Base-by-base conservation (phyloP, 306 rosid genomes). In the Cucurbita argyrosperma region DNA sequence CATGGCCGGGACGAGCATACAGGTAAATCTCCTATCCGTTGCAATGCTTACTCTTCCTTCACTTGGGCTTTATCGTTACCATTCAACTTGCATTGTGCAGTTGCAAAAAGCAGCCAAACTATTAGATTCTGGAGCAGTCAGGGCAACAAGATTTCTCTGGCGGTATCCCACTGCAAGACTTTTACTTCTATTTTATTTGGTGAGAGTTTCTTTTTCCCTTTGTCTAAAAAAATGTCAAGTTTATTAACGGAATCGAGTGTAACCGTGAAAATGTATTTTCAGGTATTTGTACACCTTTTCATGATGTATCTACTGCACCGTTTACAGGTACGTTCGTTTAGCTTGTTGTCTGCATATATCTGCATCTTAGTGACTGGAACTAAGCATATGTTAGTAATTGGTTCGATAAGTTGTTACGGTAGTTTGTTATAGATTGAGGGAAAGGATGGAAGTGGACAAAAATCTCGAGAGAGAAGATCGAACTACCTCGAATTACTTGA, bases 131-230 rank as follows among this genome's bases (percentile, higher is more conserved):
- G 97, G 97, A 76, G 96, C 99, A 55, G 97, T 91, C 50, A 85
- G 99, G 86, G 99, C 99, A 68, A 91, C 99, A 6, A 86, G 97
- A 82, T 94, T 94, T 85, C 97, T 94, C 53, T 89, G 99, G 99
- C 95, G 88, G 61, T 88, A 94, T 85, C 99, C 99, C 9, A 87
- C 87, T 45, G 99, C 99, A 79, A 88, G 97, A 62, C 88, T 94
- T 68, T 56, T 76, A 79, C 75, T 94, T 77, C 87, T 94, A 35
- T 88, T 84, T 85, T 94, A 94, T 82, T 79, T 94, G 92, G 99
- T 94, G 84, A 87, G 84, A 75, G 49, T 19, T 71, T n/a, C 42
- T 52, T 56, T 26, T 42, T 4, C 52, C 12, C 35, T 58, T 58
- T 46, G 21, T 52, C 46, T 54, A 71, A 47, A 12, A 23, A 10